Evolutionary conservation across 805 yeast species (phyloP).

Genomic region (Isabelozyma pseudorhagii): DNA sequence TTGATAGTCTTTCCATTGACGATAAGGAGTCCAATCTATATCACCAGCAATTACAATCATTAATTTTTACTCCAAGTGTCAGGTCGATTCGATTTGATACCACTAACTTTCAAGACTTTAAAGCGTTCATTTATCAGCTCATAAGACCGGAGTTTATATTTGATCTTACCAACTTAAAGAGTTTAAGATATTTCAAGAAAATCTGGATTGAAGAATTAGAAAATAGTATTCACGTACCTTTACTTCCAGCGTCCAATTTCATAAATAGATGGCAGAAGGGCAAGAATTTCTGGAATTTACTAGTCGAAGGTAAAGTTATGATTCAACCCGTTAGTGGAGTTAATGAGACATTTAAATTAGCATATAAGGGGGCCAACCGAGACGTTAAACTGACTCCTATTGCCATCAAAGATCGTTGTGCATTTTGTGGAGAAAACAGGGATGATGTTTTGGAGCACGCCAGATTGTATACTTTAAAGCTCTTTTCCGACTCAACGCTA

Average conservation of each 20-base stretch:
- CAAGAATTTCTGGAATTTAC: constrained; percentile 53
- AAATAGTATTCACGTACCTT: constrained; percentile 31
- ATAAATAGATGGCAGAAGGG: constrained; percentile 42
- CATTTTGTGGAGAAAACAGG: constrained; percentile 80
- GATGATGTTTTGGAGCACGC: constrained; percentile 72
- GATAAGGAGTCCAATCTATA: constrained; percentile 1
- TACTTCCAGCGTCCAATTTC: constrained; percentile 50
- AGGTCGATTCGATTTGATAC: constrained; percentile 45
- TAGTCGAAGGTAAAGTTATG: constrained; percentile 76
- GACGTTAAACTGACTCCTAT: constrained; percentile 43
- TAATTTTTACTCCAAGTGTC: constrained; percentile 31
- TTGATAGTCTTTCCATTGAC: constrained; percentile 1
- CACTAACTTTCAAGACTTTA: constrained; percentile 42
- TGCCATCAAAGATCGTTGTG: constrained; percentile 72
- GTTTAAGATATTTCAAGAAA: constrained; percentile 58
- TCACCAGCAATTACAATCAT: constrained; percentile 16
- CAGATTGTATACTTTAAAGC: constrained; percentile 66
- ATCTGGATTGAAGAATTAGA: constrained; percentile 77
- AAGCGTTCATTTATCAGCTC: constrained; percentile 32
- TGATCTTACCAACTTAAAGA: constrained; percentile 42
- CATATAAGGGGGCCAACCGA: constrained; percentile 18
- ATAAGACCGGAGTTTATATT: constrained; percentile 31
- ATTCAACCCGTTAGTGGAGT: constrained; percentile 86
- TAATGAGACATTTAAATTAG: constrained; percentile 65
- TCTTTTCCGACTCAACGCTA: constrained; percentile 29